Percentiles rank a stretch among this genome's conserved stretches.
Evolutionary conservation across 2,329 filamentous ascomycete genomes (phyloP).

Genomic region (Pseudopithomyces chartarum): DNA sequence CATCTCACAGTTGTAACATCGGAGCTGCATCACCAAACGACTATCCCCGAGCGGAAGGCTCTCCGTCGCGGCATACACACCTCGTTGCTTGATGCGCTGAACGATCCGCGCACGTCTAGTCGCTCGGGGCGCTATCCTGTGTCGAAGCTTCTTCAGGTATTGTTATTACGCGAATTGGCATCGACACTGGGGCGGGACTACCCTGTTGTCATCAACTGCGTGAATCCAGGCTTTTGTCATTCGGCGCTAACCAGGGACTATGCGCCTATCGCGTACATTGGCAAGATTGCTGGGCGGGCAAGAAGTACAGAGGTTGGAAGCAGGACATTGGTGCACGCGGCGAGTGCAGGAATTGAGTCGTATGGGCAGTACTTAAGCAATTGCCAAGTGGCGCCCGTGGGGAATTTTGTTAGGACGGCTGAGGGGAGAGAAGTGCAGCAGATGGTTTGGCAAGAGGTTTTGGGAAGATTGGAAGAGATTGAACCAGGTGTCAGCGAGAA

Average conservation of each 20-base stretch:
- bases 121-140: slow-evolving; percentile 28
- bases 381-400: slow-evolving; percentile 25
- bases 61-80: slow-evolving; percentile 20
- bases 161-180: slow-evolving; percentile 27
- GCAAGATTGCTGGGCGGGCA: slow-evolving; percentile 26
- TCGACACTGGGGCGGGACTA: slow-evolving; percentile 6
- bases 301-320: slow-evolving; percentile 48
- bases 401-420: background rate
- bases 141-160: slow-evolving; percentile 39
- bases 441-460: slow-evolving; percentile 1
- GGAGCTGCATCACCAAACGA: slow-evolving; percentile 34
- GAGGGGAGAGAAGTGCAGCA: slow-evolving; percentile 1
- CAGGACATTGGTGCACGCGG: slow-evolving; percentile 48
- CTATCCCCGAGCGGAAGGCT: slow-evolving; percentile 26
- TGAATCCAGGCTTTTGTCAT: slow-evolving; percentile 42
- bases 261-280: background rate
- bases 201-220: slow-evolving; percentile 36
- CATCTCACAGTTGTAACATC: slow-evolving; percentile 39
- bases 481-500: background rate
- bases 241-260: slow-evolving; percentile 15
- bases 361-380: slow-evolving; percentile 50
- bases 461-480: slow-evolving; percentile 1
- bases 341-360: slow-evolving; percentile 36
- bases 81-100: slow-evolving; percentile 32
- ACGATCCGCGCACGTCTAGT: slow-evolving; percentile 15